phyloP scores from a whole-genome alignment of 164 flowering plant genomes.

The Brasenia schreberi region DNA sequence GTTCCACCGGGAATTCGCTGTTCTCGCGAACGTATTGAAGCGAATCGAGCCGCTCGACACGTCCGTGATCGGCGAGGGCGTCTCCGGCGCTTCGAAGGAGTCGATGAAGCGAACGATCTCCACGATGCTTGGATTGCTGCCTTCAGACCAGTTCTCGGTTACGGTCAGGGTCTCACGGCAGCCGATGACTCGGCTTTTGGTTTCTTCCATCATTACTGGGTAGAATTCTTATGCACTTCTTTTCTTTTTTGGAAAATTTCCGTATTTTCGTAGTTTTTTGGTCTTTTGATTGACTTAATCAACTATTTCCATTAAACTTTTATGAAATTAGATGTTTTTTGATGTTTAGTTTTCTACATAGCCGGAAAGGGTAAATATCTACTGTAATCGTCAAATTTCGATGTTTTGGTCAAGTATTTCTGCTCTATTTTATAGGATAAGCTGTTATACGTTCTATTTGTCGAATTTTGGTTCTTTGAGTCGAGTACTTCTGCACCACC shows the following conservation, averaged over 20 bases:
- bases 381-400: not conserved
- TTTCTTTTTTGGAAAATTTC: too few relatives aligned
- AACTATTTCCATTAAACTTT: too few relatives aligned
- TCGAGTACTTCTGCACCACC: too few relatives aligned
- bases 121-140: conserved; percentile 73
- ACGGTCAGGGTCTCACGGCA: conserved; percentile 40
- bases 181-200: conserved; percentile 57
- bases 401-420: not conserved
- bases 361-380: too few relatives aligned
- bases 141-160: conserved; percentile 72
- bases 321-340: too few relatives aligned
- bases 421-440: too few relatives aligned
- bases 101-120: conserved; percentile 91
- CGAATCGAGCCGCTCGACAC: conserved; percentile 62
- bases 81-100: conserved; percentile 60
- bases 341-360: too few relatives aligned
- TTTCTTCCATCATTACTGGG: conserved; percentile 81
- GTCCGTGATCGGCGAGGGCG: conserved; percentile 59
- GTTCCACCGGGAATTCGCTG: conserved; percentile 58
- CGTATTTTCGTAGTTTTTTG: too few relatives aligned
- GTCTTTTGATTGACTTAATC: too few relatives aligned
- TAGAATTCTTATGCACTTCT: conserved; percentile 4
- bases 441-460: too few relatives aligned
- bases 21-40: conserved; percentile 56
- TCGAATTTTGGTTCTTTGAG: too few relatives aligned